Percentiles rank a stretch among this genome's conserved stretches.
These are phyloP conservation scores for Cantharellus anzutake DNA, from an alignment of 768 basidiomycete genomes.

Conservation along the genomic window DNA sequence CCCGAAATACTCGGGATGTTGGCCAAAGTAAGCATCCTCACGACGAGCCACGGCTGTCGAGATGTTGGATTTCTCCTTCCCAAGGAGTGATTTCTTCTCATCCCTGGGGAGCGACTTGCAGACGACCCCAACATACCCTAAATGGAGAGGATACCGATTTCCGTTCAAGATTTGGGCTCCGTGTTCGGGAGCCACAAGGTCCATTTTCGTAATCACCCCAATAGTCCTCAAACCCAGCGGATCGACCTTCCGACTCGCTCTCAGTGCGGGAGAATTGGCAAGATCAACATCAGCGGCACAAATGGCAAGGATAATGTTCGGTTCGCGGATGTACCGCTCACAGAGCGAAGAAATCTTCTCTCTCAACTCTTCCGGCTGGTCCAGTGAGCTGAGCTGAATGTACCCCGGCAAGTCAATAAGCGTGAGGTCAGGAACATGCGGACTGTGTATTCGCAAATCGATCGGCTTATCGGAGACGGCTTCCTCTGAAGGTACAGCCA, in stretches of 20 bases:
- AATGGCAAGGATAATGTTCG: slow-evolving; percentile 98
- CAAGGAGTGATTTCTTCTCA: slow-evolving; percentile 23
- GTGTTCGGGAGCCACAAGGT: slow-evolving; percentile 70
- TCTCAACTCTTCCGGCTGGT: slow-evolving; percentile 87
- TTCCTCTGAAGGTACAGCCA: slow-evolving; percentile 75
- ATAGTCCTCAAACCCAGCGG: slow-evolving; percentile 90
- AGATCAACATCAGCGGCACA: slow-evolving; percentile 98
- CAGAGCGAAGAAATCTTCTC: slow-evolving; percentile 81
- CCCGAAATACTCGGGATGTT: slow-evolving; percentile 38
- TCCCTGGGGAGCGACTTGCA: slow-evolving; percentile 55
- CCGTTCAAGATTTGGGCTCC: slow-evolving; percentile 69
- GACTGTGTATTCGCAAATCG: slow-evolving; percentile 90
- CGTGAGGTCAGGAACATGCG: slow-evolving; percentile 89
- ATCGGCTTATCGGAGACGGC: slow-evolving; percentile 91
- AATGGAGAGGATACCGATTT: slow-evolving; percentile 88
- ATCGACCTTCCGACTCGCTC: slow-evolving; percentile 86
- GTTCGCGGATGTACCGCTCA: slow-evolving; percentile 96
- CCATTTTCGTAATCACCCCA: slow-evolving; percentile 98
- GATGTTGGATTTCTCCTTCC: slow-evolving; percentile 24
- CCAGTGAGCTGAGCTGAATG: slow-evolving; percentile 83
- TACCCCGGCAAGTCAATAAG: slow-evolving; percentile 97
- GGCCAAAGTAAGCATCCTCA: slow-evolving; percentile 50
- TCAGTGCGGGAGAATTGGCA: slow-evolving; percentile 89
- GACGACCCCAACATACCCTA: slow-evolving; percentile 95
- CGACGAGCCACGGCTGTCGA: slow-evolving; percentile 31